Conservation (phyloP, 2,329 filamentous ascomycete genomes). For the Salinomyces thailandicus region DNA sequence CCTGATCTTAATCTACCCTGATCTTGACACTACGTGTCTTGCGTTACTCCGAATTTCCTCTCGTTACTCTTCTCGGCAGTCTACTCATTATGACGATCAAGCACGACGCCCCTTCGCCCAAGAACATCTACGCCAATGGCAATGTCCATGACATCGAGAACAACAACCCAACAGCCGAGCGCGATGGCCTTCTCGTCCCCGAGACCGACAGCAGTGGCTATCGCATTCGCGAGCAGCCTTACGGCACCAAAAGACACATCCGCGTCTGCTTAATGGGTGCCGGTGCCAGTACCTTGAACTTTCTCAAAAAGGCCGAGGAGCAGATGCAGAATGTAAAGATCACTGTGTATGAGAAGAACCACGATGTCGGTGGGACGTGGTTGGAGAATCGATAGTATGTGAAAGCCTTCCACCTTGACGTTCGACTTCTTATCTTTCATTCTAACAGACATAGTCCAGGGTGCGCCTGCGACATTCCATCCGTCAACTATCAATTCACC, state of each 20-base stretch:
- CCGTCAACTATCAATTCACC: conserved; percentile 40
- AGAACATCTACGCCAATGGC: conserved; percentile 13
- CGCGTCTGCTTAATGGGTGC: conserved; percentile 35
- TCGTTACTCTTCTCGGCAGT: too few species aligned
- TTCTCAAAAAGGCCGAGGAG: conserved; percentile 35
- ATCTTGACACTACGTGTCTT: too few species aligned
- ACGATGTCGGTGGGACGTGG: conserved; percentile 28
- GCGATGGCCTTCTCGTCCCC: conserved; percentile 26
- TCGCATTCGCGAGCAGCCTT: conserved; percentile 33
- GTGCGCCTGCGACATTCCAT: conserved; percentile 38
- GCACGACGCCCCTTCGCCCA: conserved; percentile 12
- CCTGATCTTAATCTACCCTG: too few species aligned
- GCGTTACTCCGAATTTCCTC: too few species aligned
- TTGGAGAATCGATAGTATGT: conserved; percentile 24
- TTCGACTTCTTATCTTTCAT: not conserved
- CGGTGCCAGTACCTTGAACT: conserved; percentile 33
- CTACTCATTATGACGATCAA: conserved; percentile 16
- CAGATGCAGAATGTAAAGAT: conserved; percentile 32
- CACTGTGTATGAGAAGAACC: conserved; percentile 29
- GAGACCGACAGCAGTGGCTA: conserved; percentile 33
- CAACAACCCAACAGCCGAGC: conserved; percentile 19
- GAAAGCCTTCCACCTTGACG: not conserved
- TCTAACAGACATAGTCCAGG: conserved; percentile 30
- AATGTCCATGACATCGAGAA: conserved; percentile 15
- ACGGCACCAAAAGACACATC: conserved; percentile 32